Base-by-base conservation (phyloP, 257 asterid species). In the Solanum etuberosum region DNA sequence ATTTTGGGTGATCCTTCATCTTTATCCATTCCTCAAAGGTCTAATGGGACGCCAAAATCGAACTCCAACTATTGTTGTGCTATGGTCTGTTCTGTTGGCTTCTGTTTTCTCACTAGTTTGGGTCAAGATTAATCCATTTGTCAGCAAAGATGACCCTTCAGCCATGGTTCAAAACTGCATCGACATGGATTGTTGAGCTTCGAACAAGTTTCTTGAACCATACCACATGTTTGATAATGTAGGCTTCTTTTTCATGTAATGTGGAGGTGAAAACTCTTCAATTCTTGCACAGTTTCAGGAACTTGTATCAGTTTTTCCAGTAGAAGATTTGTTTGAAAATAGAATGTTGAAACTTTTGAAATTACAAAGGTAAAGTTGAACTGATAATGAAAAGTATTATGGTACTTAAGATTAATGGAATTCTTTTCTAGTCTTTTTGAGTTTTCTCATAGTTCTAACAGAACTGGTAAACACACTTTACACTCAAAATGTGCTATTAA, bases 61-160 rank as follows among this genome's bases (percentile, higher is more conserved):
- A 42, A 97, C 99, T 21, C 99, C 99, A 14, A 97, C 99, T 11
- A 94, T 97, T 46, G 99, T 97, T 15, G 89, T 97, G 5, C 18
- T 97, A 51, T 97, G 99, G 99, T 97, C 99, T 27, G 96, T 97
- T 8, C 97, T 97, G 42, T 89, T 97, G 84, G 99, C 99, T 0
- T 97, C 99, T 21, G 98, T 97, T 46, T 97, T 97, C 91, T 95
- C 99, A 29, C 98, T 97, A 40, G 93, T 97, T 12, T 97, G 99
- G 99, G 99, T 97, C 29, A 96, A 93, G 94, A 95, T 97, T 20
- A 90, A 97, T 86, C 99, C 99, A 16, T 97, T 97, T 85, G 94
- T 94, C 63, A 86, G 89, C 91, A 85, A 88, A 9, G 90, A 91
- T 42, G 97, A 92, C 85, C 89, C 94, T 4, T 85, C 98, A 4